phyloP scores from a whole-genome alignment of 176 grass and related monocot species.

The Leersia perrieri region DNA sequence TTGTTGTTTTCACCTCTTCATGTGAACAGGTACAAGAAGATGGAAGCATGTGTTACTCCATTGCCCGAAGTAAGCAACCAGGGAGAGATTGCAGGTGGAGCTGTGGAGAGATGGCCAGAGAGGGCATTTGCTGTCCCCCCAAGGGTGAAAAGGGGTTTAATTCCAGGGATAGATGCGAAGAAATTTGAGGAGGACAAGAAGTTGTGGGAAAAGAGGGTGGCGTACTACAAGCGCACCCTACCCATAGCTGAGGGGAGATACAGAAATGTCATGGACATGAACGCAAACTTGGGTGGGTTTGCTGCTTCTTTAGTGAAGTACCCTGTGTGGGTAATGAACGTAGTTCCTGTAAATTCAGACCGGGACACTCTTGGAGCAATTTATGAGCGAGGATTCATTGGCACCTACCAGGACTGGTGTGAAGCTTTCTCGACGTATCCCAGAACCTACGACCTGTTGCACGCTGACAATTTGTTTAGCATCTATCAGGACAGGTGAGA shows the following conservation, averaged over 20 bases:
- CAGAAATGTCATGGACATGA: constrained; percentile 98
- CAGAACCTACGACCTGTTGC: constrained; percentile 93
- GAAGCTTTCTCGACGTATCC: constrained; percentile 96
- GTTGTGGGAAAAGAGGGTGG: constrained; percentile 70
- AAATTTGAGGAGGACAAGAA: constrained; percentile 88
- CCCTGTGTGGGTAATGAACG: constrained; percentile 93
- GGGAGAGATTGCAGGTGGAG: constrained; percentile 79
- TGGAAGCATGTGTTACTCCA: constrained; percentile 88
- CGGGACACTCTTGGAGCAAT: constrained; percentile 77
- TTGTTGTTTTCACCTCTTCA: neutral
- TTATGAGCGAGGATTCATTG: constrained; percentile 84
- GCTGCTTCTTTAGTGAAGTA: constrained; percentile 68
- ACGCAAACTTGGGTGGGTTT: constrained; percentile 80
- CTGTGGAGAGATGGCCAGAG: constrained; percentile 68
- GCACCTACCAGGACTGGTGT: constrained; percentile 97
- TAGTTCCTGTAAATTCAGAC: constrained; percentile 61
- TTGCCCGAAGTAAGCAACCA: constrained; percentile 72
- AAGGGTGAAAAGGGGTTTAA: constrained; percentile 73
- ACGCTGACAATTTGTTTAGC: constrained; percentile 87
- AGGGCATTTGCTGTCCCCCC: constrained; percentile 73
- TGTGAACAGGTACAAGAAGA: constrained; percentile 73
- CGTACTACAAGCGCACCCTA: constrained; percentile 58
- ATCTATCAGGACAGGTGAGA: constrained; percentile 89
- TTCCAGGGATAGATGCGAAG: constrained; percentile 62
- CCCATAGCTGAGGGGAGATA: constrained; percentile 65